These are phyloP conservation scores for Zygosaccharomyces sapae DNA, from an alignment of 1,139 yeast genomes.

Conservation along the genomic window DNA sequence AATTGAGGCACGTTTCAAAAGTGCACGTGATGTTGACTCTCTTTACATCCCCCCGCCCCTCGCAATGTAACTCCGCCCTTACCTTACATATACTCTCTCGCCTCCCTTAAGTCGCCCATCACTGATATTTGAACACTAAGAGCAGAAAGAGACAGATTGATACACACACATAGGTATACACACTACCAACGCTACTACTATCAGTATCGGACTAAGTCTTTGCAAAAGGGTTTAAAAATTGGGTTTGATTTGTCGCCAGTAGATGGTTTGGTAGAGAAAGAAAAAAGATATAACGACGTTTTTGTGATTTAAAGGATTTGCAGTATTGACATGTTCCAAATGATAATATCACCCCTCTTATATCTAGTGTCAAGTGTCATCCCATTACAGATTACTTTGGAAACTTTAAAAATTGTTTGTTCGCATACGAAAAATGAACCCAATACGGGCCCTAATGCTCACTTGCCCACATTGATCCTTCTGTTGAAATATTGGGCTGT, in stretches of 20 bases:
- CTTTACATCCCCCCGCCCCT: too few species aligned
- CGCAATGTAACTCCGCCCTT: too few species aligned
- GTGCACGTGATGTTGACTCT: too few species aligned
- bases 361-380: conserved; percentile 17
- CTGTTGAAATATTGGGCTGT: conserved; percentile 15
- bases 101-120: too few species aligned
- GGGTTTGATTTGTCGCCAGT: background rate
- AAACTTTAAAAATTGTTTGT: conserved; percentile 16
- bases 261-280: background rate
- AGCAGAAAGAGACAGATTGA: too few species aligned
- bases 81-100: too few species aligned
- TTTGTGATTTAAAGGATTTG: background rate
- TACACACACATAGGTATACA: too few species aligned
- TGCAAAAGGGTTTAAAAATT: too few species aligned
- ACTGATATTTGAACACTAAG: too few species aligned
- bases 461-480: conserved; percentile 10
- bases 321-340: conserved; percentile 7
- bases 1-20: too few species aligned
- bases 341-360: conserved; percentile 11
- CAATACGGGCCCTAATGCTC: conserved; percentile 5
- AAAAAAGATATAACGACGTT: background rate
- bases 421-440: conserved; percentile 5
- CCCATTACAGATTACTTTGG: conserved; percentile 22
- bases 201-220: too few species aligned
- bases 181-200: too few species aligned